Base-by-base conservation (phyloP, 306 rosid genomes). In the Corylus americana region DNA sequence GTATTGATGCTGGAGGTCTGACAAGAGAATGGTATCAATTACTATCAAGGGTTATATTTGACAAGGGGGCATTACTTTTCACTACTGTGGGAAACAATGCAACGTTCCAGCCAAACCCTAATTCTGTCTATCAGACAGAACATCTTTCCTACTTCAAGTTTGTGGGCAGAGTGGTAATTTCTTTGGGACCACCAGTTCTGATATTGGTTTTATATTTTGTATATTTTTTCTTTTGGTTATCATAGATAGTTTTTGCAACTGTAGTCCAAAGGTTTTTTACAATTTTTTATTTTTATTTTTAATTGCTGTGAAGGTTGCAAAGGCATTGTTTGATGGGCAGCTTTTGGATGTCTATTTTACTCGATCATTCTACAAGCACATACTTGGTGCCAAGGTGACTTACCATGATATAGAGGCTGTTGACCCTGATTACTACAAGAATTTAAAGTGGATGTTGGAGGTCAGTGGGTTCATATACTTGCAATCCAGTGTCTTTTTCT, bases 331-430 rank as follows among this genome's bases (percentile, higher is more conserved):
- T 87, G 98, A 96, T 77, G 98, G 98, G 74, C 99, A 96, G 77
- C 92, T 96, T 84, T 78, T 96, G 88, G 99, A 96, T 89, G 99
- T 96, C 79, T 93, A 96, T 89, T 96, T 96, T 82, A 96, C 99
- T 69, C 88, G 99, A 78, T 96, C 99, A 35, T 96, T 96, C 96
- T 96, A 96, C 86, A 96, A 90, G 86, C 99, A 96, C 83, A 93
- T 96, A 75, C 99, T 96, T 78, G 93, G 86, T 77, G 99, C 92
- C 53, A 96, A 96, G 88, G 99, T 96, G 86, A 96, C 99, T 66
- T 96, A 96, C 91, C 98, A 96, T 93, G 99, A 96, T 83, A 93
- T 96, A 75, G 99, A 96, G 83, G 99, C 99, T 9, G 93, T 96
- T 83, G 99, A 96, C 84, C 99, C 97, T 81, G 99, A 93, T 82